Percentiles rank a stretch among this genome's conserved stretches.
phyloP scores from a whole-genome alignment of 225 moss, liverwort and hornwort species.

The Thuidium tamariscinum region DNA sequence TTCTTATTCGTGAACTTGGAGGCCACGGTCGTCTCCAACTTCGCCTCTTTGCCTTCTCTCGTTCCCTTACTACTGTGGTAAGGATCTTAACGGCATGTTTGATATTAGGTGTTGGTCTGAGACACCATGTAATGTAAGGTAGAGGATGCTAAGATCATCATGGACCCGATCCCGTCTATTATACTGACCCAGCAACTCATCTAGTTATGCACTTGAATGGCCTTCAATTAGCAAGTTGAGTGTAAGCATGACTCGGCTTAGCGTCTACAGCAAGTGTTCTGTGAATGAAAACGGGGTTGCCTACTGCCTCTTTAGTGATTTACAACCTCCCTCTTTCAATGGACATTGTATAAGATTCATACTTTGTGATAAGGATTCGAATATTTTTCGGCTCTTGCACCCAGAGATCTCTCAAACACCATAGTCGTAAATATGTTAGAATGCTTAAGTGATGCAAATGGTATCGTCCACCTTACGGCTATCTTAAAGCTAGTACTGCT shows the following conservation, averaged over 20 bases:
- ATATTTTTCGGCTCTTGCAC: neutral
- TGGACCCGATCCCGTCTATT: neutral
- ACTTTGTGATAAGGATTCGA: neutral
- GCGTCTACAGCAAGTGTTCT: neutral
- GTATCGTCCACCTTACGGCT: neutral
- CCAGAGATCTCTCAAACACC: neutral
- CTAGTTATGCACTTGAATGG: neutral
- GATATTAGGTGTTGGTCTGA: neutral
- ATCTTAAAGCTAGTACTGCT: neutral
- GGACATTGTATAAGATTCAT: neutral
- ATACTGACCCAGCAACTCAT: neutral
- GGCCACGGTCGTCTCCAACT: neutral
- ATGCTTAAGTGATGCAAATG: neutral
- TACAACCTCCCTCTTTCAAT: neutral
- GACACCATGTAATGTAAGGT: neutral
- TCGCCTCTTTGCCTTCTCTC: neutral
- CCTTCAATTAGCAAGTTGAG: neutral
- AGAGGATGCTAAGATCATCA: neutral
- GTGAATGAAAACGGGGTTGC: neutral
- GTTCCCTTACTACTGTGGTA: slow-evolving; percentile 30
- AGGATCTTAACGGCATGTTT: neutral
- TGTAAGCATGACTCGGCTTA: neutral
- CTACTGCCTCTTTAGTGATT: neutral
- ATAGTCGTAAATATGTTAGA: neutral
- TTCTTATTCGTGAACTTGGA: slow-evolving; percentile 19